Base-by-base conservation (phyloP, 1,284 basidiomycete species). In the Cystobasidium pallidum region DNA sequence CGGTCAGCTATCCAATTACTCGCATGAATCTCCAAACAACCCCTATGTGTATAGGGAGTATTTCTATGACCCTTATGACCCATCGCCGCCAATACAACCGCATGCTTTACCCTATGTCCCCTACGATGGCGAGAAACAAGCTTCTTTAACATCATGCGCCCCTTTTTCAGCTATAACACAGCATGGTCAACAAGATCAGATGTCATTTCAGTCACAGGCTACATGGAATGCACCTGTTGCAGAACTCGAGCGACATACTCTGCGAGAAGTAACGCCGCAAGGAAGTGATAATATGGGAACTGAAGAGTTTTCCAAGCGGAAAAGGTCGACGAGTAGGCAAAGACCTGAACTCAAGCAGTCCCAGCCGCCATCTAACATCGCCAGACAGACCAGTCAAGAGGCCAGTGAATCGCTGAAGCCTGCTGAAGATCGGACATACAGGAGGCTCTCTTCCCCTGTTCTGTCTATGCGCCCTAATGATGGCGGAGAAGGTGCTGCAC, bases 371-470 rank as follows among this genome's bases (percentile, higher is more conserved):
- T 24, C 21, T 19, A 19, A 55, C 3, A 28, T 8, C 36, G 17
- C 21, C n/a, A 17, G n/a, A 6, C 28, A 34, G 13, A 41, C 34
- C 24, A 39, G 8, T 26, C 34, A 24, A 2, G 43, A 34, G 4
- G 2, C 24, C 28, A 47, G 34, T 21, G 28, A 47, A n/a, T 49
- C 66, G 11, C 28, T 57, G 24, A 54, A 24, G 59, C 52, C 54
- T 36, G 26, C 43, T 4, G 21, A 54, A 10, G 32, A 59, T 13
- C 28, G 24, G 19, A n/a, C 64, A 13, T 57, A 71, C 45, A 43
- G 68, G 13, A 59, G 68, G 24, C 61, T 71, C 3, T 71, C 68
- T 7, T 71, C 68, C 11, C 68, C 68, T 13, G 52, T 71, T 10
- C 21, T 59, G 2, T 71, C 68, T 24, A 34, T 71, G 10, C 45